These are phyloP conservation scores for Paraconiothyrium brasiliense DNA, from an alignment of 2,329 filamentous ascomycete species.

Conservation along the genomic window DNA sequence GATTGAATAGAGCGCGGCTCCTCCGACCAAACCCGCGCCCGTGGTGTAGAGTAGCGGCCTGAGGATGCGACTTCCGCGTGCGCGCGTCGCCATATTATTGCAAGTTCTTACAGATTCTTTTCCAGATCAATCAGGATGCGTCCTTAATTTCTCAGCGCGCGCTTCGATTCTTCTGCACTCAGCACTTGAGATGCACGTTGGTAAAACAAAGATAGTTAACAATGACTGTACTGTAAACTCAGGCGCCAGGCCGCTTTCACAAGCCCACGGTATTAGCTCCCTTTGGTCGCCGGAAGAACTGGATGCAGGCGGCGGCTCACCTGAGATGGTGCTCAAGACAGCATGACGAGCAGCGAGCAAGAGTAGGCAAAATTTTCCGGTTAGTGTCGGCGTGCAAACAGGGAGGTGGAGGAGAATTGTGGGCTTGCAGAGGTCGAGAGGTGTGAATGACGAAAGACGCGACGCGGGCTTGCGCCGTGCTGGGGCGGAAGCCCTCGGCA, in stretches of 20 bases:
- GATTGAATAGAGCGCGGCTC: slow-evolving; percentile 67
- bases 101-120: not conserved
- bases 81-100: slow-evolving; percentile 43
- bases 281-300: slow-evolving; percentile 17
- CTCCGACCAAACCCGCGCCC: slow-evolving; percentile 63
- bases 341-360: slow-evolving; percentile 14
- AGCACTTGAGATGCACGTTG: not conserved
- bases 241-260: slow-evolving; percentile 16
- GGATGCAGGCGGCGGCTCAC: slow-evolving; percentile 13
- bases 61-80: slow-evolving; percentile 57
- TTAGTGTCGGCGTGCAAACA: slow-evolving; percentile 11
- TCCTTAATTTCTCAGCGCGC: slow-evolving; percentile 6
- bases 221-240: not conserved
- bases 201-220: not conserved
- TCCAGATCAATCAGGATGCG: not conserved
- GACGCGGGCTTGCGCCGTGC: slow-evolving; percentile 11
- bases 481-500: slow-evolving; percentile 13
- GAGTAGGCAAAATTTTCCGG: slow-evolving; percentile 23
- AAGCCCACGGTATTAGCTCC: slow-evolving; percentile 4
- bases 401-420: slow-evolving; percentile 16
- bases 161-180: not conserved
- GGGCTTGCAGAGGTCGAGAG: slow-evolving; percentile 7
- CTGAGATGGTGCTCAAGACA: slow-evolving; percentile 13
- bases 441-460: slow-evolving; percentile 20
- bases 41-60: slow-evolving; percentile 68